phyloP scores from a whole-genome alignment of 106 monocot species.

The Alisma plantagoaquatica region DNA sequence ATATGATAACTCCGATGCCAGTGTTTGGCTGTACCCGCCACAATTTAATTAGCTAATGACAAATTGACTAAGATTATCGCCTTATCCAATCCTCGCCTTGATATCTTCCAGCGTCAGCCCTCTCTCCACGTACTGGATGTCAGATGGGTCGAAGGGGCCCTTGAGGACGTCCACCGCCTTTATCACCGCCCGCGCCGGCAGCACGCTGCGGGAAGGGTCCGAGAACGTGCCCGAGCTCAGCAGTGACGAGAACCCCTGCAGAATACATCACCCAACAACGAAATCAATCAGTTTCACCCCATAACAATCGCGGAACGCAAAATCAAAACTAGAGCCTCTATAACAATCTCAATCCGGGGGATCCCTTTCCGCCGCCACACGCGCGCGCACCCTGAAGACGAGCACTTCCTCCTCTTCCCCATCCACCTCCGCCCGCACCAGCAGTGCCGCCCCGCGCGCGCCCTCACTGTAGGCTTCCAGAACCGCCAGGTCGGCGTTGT shows the following conservation, averaged over 20 bases:
- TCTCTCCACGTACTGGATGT: constrained; percentile 20
- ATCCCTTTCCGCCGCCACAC: no score
- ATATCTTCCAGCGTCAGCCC: constrained; percentile 14
- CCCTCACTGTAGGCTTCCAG: constrained; percentile 57
- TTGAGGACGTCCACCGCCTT: constrained; percentile 11
- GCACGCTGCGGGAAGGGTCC: constrained; percentile 20
- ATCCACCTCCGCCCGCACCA: constrained; percentile 52
- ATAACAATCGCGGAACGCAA: no score
- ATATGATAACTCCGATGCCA: background rate
- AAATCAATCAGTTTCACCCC: no score
- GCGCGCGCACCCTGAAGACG: constrained; percentile 65
- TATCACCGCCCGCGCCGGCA: constrained; percentile 18
- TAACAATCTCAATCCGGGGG: no score
- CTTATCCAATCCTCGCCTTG: no score
- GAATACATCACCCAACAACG: background rate
- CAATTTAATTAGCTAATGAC: no score
- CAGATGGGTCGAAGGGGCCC: constrained; percentile 22
- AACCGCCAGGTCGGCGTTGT: constrained; percentile 46
- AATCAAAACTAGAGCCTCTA: no score
- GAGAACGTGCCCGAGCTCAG: constrained; percentile 14
- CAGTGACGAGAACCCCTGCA: constrained; percentile 26
- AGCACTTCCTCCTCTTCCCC: constrained; percentile 61
- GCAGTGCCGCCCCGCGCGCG: constrained; percentile 29
- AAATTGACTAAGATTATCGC: no score
- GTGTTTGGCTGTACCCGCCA: background rate